A percentile compares a stretch with the other conserved stretches of the same genome.
phyloP scores from a whole-genome alignment of 2,329 filamentous ascomycete genomes.

The Fusarium cicatricum region DNA sequence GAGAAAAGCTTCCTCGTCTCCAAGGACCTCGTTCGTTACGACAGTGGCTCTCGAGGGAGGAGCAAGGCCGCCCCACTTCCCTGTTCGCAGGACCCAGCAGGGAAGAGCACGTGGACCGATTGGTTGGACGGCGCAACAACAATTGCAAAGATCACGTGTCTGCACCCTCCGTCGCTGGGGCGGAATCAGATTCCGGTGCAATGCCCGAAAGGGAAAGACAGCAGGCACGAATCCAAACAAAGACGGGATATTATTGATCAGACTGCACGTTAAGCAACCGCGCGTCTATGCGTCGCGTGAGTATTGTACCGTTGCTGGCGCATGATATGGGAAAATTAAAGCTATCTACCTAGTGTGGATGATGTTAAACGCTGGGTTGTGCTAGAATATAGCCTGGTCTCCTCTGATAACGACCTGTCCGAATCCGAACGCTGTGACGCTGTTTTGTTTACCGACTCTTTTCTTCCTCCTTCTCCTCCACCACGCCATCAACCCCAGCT shows the following conservation, averaged over 20 bases:
- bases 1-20: conserved; percentile 22
- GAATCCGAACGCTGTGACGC: conserved; percentile 32
- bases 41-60: conserved; percentile 31
- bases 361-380: conserved; percentile 27
- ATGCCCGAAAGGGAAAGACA: conserved; percentile 42
- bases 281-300: conserved; percentile 24
- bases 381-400: conserved; percentile 30
- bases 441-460: conserved; percentile 44
- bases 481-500: conserved; percentile 38
- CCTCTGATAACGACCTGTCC: conserved; percentile 38
- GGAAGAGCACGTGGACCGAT: conserved; percentile 44
- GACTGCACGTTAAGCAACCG: conserved; percentile 9
- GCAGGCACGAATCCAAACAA: conserved; percentile 36
- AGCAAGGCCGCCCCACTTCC: conserved; percentile 26
- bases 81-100: conserved; percentile 19
- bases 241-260: conserved; percentile 13
- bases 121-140: conserved; percentile 38
- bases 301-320: neutral
- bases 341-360: conserved; percentile 7
- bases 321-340: conserved; percentile 22
- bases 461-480: conserved; percentile 24
- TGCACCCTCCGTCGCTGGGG: conserved; percentile 25
- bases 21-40: conserved; percentile 22
- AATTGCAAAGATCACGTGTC: conserved; percentile 39
- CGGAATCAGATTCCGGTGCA: conserved; percentile 15